Evolutionary conservation across 2,329 filamentous ascomycete genomes (phyloP), one percentile per base, ranked within the genome.

Genomic region (Talaromyces piceae): DNA sequence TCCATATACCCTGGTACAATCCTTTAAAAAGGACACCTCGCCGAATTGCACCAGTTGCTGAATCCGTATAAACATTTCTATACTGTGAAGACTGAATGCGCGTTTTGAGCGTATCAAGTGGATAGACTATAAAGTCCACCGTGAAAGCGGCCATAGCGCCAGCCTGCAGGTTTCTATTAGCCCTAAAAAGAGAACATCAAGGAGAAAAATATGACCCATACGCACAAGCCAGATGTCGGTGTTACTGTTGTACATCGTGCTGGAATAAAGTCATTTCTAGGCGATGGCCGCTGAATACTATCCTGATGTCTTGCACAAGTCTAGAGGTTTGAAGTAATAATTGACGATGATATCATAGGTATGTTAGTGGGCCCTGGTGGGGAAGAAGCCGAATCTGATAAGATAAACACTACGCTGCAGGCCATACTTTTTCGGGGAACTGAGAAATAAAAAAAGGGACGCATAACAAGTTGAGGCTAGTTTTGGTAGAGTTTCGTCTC

Each of bases 21-120:
- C 90, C 90, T 11, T 81, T 77, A 57, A 89, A 83, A 50, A 84
- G 74, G 18, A 78, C 67, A 49, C 76, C 73, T 52, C 74, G 74
- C 41, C 77, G 80, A 27, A 81, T 68, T 1, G 74, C 73, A 12
- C 77, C 77, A 20, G 79, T 78, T 1, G 71, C 69, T 13, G 76
- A 75, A 70, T 84, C 71, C 54, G 76, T 79, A 64, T 83, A 91
- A 0, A 84, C 76, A 46, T 78, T 77, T 31, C 81, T 73, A 69
- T 90, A 93, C 60, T 90, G 80, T 11, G 83, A 84, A 49, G 85
- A 89, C 66, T 95, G 90, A 45, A 88, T 78, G 8, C 90, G 81
- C 6, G 90, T 95, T 66, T 95, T 95, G 61, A 95, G 75, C 0
- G 90, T 96, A 65, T 95, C 91, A 13, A 95, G 76, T 0, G 90